These are phyloP conservation scores for Globisporangium carolinianum DNA, from an alignment of 352 stramenopile species.

Conservation along the genomic window DNA sequence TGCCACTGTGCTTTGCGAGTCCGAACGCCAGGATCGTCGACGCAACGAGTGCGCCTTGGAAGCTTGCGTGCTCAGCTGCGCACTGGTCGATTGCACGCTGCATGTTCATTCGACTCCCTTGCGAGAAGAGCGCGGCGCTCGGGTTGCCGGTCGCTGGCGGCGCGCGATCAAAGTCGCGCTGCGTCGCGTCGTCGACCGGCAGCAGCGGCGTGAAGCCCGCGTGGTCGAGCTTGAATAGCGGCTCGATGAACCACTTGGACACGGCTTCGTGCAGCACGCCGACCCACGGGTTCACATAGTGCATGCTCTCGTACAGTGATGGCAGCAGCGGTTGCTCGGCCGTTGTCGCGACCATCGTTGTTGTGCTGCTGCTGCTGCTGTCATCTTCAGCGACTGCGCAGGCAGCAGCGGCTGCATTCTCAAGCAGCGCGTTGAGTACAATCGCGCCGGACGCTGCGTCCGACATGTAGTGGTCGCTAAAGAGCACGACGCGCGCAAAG, in stretches of 20 bases:
- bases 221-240: slow-evolving; percentile 53
- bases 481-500: slow-evolving; percentile 40
- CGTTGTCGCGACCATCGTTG: background rate
- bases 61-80: slow-evolving; percentile 26
- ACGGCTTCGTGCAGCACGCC: slow-evolving; percentile 45
- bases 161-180: slow-evolving; percentile 32
- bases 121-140: slow-evolving; percentile 40
- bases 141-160: slow-evolving; percentile 26
- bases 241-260: slow-evolving; percentile 58
- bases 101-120: slow-evolving; percentile 37
- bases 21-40: slow-evolving; percentile 39
- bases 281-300: slow-evolving; percentile 45
- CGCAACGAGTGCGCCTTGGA: slow-evolving; percentile 39
- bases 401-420: slow-evolving; percentile 18
- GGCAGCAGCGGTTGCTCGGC: slow-evolving; percentile 19
- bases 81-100: slow-evolving; percentile 26
- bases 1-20: slow-evolving; percentile 24
- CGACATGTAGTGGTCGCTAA: slow-evolving; percentile 61
- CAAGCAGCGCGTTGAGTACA: slow-evolving; percentile 40
- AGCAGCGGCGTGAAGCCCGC: slow-evolving; percentile 34
- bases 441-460: slow-evolving; percentile 34
- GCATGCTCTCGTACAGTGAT: slow-evolving; percentile 53
- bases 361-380: too few relatives aligned
- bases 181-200: slow-evolving; percentile 24
- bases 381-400: background rate